A percentile compares a stretch with the other conserved stretches of the same genome.
These are phyloP conservation scores for Juncus effusus DNA, from an alignment of 176 grass and related monocot genomes.

Conservation along the genomic window DNA sequence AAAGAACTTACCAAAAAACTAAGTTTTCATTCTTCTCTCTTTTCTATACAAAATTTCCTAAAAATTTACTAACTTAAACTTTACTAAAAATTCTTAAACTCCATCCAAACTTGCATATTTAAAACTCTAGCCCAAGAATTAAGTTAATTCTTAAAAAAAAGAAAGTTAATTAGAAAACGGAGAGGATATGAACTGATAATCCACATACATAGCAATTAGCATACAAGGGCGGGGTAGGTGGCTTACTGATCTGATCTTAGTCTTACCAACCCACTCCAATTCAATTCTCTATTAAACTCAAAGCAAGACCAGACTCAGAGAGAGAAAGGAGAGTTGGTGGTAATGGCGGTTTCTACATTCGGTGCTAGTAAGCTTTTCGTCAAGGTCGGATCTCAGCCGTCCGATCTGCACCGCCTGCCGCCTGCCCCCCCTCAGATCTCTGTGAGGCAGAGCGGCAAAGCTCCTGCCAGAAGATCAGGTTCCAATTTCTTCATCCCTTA, in stretches of 20 bases:
- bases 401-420: conserved; percentile 31
- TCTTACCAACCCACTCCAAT: not conserved
- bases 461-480: conserved; percentile 32
- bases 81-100: too few species aligned
- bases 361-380: conserved; percentile 40
- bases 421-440: conserved; percentile 61
- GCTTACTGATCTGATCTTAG: conserved; percentile 21
- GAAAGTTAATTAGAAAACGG: too few species aligned
- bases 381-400: conserved; percentile 32
- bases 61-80: too few species aligned
- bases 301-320: not conserved
- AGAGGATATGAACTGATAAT: too few species aligned
- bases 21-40: too few species aligned
- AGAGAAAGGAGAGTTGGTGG: not conserved
- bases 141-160: too few species aligned
- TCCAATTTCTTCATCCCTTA: not conserved
- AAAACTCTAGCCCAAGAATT: too few species aligned
- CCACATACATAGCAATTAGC: not conserved
- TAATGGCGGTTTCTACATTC: conserved; percentile 30
- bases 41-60: too few species aligned
- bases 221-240: conserved; percentile 40
- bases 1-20: too few species aligned
- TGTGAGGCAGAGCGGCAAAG: conserved; percentile 37
- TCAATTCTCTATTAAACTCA: conserved; percentile 27
- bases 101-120: too few species aligned